These are phyloP conservation scores for Dactylellina parvicollis DNA, from an alignment of 2,329 filamentous ascomycete genomes.

Conservation along the genomic window DNA sequence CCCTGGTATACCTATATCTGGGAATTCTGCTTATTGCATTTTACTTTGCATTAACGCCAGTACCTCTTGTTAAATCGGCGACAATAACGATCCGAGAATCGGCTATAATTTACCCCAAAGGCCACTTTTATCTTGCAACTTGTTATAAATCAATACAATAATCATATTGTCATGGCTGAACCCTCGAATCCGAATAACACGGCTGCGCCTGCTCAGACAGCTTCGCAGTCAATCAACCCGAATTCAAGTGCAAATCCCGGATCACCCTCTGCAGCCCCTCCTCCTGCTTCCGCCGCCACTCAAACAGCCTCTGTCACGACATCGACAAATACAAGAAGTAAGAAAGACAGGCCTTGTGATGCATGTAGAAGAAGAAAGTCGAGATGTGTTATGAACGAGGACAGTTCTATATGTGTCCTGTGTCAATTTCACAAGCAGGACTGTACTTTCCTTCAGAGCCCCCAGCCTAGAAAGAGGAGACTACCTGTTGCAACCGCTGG, in stretches of 20 bases:
- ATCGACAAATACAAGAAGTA: constrained; percentile 61
- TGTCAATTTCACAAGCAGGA: constrained; percentile 81
- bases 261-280: constrained; percentile 51
- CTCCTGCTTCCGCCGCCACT: constrained; percentile 29
- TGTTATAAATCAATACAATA: constrained; percentile 54
- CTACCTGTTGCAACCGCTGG: constrained; percentile 67
- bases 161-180: constrained; percentile 51
- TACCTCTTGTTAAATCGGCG: constrained; percentile 49
- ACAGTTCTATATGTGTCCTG: constrained; percentile 75
- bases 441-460: constrained; percentile 80
- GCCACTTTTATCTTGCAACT: constrained; percentile 20
- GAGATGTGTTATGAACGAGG: constrained; percentile 81
- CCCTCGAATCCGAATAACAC: constrained; percentile 41
- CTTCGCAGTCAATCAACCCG: constrained; percentile 42
- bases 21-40: constrained; percentile 22
- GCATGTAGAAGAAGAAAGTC: constrained; percentile 77
- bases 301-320: constrained; percentile 47
- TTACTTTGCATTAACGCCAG: constrained; percentile 50
- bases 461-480: constrained; percentile 82
- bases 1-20: constrained; percentile 29
- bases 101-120: constrained; percentile 40
- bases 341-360: constrained; percentile 71
- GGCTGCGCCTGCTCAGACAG: constrained; percentile 34
- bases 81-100: constrained; percentile 42
- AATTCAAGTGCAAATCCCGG: constrained; percentile 47